Evolutionary conservation across 257 asterid genomes (phyloP), one percentile per base, ranked within the genome.

Genomic region (Lycium ferocissimum): DNA sequence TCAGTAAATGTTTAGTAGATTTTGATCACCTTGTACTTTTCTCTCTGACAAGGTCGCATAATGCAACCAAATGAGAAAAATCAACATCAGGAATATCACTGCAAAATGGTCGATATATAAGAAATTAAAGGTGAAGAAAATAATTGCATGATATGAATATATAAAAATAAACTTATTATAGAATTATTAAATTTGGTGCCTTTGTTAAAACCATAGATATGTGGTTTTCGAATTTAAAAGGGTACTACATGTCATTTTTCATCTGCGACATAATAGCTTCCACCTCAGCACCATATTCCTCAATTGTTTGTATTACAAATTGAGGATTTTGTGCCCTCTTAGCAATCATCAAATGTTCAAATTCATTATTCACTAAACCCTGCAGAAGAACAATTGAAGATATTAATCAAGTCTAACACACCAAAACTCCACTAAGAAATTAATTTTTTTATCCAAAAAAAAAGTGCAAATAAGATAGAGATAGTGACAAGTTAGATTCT

Each of bases 301-400:
- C 18, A n/a, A 47, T 47, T 11, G 43, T 22, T 73, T 47, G 3
- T 13, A 73, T 12, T 73, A 47, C 61, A 73, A 3, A 20, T n/a
- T 20, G 3, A 47, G 40, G 12, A 73, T 49, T 33, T 73, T 73
- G 2, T 73, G 59, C 40, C 61, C 81, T 73, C 81, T 20, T 47
- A 47, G 81, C 47, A 20, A 20, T 73, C 81, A 73, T 73, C 18
- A 73, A 22, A 20, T 73, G 61, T 22, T 73, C 81, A 73, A 73
- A 73, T 20, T 73, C n/a, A 49, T 73, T 12, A 73, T 73, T 73
- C 59, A 73, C 51, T 40, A 73, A 73, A 47, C 43, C 43, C 81
- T 20, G 43, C 81, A 73, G 5, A 47, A 47, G 47, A 6, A 22
- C 6, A 20, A 73, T 47, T 9, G 2, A 61, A n/a, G 38, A 73